Evolutionary conservation across 441 rosid species (phyloP), one percentile per base, ranked within the genome.

Genomic region (Hura crepitans): DNA sequence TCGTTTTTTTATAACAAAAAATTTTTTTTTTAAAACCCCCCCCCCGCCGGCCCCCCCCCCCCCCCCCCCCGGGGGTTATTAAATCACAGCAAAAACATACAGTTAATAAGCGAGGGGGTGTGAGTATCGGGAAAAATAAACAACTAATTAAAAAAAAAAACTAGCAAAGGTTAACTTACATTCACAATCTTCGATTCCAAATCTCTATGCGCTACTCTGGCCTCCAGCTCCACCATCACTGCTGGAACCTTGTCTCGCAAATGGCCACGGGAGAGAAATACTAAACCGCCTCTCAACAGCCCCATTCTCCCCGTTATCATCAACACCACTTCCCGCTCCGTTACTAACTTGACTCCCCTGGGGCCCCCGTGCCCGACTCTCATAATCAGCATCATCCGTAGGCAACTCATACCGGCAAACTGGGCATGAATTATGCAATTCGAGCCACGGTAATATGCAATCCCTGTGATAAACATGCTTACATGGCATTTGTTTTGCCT

Each of bases 391-490:
- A 33, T 64, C 75, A 7, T 79, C 90, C 0, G 84, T 61, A 2
- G 93, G 87, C 30, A 90, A 42, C 77, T 86, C 86, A 60, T 82
- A 85, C 14, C 96, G 81, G 75, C 96, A 89, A 1, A 87, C 85
- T 0, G 96, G 96, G 54, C 96, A 90, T 1, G 93, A 86, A 77
- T 87, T 87, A 50, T 87, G 78, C 45, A 78, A 72, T 30, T 83
- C 71, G 0, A 90, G 81, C 96, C 96, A 90, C 0, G 93, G 93
- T 12, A 84, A 50, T 72, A 90, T 90, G 51, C 96, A 90, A 45
- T 83, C 91, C 5, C 71, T 62, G 65, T 90, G 96, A 72, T 85
- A 90, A 23, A 90, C 66, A 68, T 90, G 96, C 68, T 85, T 84
- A 69, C 96, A 89, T 6, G 96, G 96, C 85, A 89, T 81, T 79